Percentiles rank a stretch among this genome's conserved stretches.
These are phyloP conservation scores for Dendrobium nobile DNA, from an alignment of 106 monocot genomes.

Conservation along the genomic window DNA sequence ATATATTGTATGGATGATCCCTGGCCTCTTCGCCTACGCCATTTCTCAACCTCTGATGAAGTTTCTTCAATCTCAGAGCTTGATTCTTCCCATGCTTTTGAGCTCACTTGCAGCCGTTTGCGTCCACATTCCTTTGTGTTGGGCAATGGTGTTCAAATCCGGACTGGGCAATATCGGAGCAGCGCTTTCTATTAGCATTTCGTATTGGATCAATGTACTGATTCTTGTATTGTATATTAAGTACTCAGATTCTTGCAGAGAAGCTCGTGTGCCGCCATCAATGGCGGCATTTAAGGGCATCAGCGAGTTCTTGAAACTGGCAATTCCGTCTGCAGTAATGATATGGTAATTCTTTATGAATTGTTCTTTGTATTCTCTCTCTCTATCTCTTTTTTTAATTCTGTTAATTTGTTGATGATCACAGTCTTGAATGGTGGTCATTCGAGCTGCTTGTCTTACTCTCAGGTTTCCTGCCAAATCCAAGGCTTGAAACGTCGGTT, in stretches of 20 bases:
- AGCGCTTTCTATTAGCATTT: slow-evolving; percentile 45
- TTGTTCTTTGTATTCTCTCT: too few relatives aligned
- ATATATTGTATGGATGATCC: slow-evolving; percentile 36
- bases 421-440: slow-evolving; percentile 61
- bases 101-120: slow-evolving; percentile 5
- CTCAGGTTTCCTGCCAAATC: slow-evolving; percentile 57
- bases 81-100: slow-evolving; percentile 15
- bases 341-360: slow-evolving; percentile 10
- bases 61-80: slow-evolving; percentile 29
- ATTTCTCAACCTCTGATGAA: slow-evolving; percentile 19
- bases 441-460: slow-evolving; percentile 55
- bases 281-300: slow-evolving; percentile 26
- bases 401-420: background rate
- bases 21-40: slow-evolving; percentile 33
- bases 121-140: slow-evolving; percentile 37
- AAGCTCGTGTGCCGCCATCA: slow-evolving; percentile 34
- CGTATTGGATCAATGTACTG: slow-evolving; percentile 36
- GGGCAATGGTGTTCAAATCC: slow-evolving; percentile 51
- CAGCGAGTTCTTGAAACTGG: slow-evolving; percentile 10
- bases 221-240: slow-evolving; percentile 44
- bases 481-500: slow-evolving; percentile 55
- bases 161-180: slow-evolving; percentile 45
- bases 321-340: slow-evolving; percentile 19
- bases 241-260: slow-evolving; percentile 38
- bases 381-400: background rate